Base-by-base conservation (phyloP, 1,139 yeast species). In the Pichia sp. region DNA sequence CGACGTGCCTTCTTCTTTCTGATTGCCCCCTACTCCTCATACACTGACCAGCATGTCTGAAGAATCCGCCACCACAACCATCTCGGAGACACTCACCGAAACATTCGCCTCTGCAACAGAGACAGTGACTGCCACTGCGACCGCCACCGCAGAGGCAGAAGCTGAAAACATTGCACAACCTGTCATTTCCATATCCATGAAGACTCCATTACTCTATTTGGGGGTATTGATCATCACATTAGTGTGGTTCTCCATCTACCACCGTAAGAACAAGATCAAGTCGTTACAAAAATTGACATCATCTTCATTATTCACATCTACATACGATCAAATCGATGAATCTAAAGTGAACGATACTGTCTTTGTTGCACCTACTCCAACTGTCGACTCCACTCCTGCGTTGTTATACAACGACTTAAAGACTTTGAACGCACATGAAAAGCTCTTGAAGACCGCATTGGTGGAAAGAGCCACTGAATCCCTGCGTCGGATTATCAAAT, bases 361-460 rank as follows among this genome's bases (percentile, higher is more conserved):
- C 6, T 8, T 14, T 14, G 7, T 40, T 20, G 33, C 18, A 38
- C 21, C 41, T 3, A 42, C 47, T 6, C 49, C 53, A 34, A 52
- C 55, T 14, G 31, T 45, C 12, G 55, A 53, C 34, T 51, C 54
- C 5, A 51, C 49, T 14, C 50, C 54, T n/a, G 46, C 54, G 4
- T 22, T 51, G 8, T n/a, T 53, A 4, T 53, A 39, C 41, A 36
- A 40, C 14, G 54, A 53, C 24, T 41, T 53, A 27, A 45, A 42
- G 17, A 33, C 31, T 19, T 19, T 49, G 8, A 15, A 38, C 3
- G 48, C 43, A 4, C 91, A 90, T 55, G 93, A 83, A 30, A 87
- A 85, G 60, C 85, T 90, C 33, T 61, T 90, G 60, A 88, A 87
- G 62, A 94, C 96, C 3, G 96, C 97, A 0, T 71, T 93, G 50